A percentile compares a stretch with the other conserved stretches of the same genome.
Conservation (phyloP, 192 early-diverging fungal genomes). For the Chytriomyces sp. region DNA sequence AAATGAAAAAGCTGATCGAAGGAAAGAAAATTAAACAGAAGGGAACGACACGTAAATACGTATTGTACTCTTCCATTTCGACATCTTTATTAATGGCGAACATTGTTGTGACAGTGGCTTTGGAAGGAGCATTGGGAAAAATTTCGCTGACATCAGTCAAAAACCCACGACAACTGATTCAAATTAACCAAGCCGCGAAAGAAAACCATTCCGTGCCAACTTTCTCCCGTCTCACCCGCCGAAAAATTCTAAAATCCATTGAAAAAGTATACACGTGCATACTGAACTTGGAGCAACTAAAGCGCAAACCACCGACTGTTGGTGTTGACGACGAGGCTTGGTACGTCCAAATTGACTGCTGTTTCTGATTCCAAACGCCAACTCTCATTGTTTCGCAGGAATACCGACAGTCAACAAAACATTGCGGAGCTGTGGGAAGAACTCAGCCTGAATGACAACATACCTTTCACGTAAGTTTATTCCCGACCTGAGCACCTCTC, state of each 20-base stretch:
- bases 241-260: slow-evolving; percentile 54
- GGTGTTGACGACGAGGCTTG: slow-evolving; percentile 54
- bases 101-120: slow-evolving; percentile 61
- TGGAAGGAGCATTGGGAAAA: slow-evolving; percentile 95
- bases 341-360: slow-evolving; percentile 41
- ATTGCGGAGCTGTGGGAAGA: slow-evolving; percentile 66
- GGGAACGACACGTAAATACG: slow-evolving; percentile 69
- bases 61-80: too few species aligned
- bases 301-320: slow-evolving; percentile 67
- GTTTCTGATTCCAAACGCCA: neutral
- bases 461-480: slow-evolving; percentile 62
- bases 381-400: slow-evolving; percentile 16
- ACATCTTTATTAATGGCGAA: neutral
- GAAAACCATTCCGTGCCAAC: slow-evolving; percentile 30
- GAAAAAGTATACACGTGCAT: slow-evolving; percentile 83
- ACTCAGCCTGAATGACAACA: slow-evolving; percentile 63
- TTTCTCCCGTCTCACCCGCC: slow-evolving; percentile 30
- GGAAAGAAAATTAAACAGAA: slow-evolving; percentile 87
- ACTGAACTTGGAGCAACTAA: slow-evolving; percentile 81
- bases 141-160: slow-evolving; percentile 87
- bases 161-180: slow-evolving; percentile 89
- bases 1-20: slow-evolving; percentile 95
- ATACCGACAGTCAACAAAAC: slow-evolving; percentile 28
- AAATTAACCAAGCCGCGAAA: slow-evolving; percentile 40
- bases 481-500: neutral